A percentile compares a stretch with the other conserved stretches of the same genome.
Conservation (phyloP, 192 early-diverging fungal genomes). For the Backusella parvicylindrica region DNA sequence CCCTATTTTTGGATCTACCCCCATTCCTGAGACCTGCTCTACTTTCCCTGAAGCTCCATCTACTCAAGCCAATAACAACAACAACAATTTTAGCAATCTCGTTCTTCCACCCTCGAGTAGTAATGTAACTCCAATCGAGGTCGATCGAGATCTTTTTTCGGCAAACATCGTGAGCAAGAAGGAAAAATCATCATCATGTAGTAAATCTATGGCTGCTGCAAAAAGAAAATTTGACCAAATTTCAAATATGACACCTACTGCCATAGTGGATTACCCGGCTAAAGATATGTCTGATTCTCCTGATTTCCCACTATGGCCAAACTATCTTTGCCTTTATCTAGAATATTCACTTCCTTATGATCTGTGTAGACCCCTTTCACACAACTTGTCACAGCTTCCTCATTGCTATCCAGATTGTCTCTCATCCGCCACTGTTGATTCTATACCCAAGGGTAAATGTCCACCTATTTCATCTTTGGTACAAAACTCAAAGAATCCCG, state of each 20-base stretch:
- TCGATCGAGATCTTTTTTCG: not conserved
- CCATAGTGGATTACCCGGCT: not conserved
- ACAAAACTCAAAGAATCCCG: constrained; percentile 7
- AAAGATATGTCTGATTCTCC: not conserved
- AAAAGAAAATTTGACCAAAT: constrained; percentile 1
- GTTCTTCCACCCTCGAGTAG: not conserved
- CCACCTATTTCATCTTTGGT: constrained; percentile 11
- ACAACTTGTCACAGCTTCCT: constrained; percentile 32
- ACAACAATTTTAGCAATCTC: not conserved
- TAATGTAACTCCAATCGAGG: not conserved
- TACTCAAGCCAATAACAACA: not conserved
- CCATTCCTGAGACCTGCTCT: not conserved
- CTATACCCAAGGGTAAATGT: constrained; percentile 25
- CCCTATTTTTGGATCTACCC: not conserved
- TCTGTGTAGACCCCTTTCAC: constrained; percentile 25
- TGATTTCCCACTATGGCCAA: constrained; percentile 33
- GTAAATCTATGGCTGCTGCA: not conserved
- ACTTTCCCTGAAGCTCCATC: not conserved
- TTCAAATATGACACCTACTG: not conserved
- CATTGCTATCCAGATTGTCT: constrained; percentile 26
- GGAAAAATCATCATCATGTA: not conserved
- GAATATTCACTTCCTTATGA: constrained; percentile 32
- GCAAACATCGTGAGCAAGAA: not conserved
- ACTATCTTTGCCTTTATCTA: constrained; percentile 35
- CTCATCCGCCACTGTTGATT: constrained; percentile 6